phyloP scores from a whole-genome alignment of 805 yeast species.

The Saturnispora diversa region DNA sequence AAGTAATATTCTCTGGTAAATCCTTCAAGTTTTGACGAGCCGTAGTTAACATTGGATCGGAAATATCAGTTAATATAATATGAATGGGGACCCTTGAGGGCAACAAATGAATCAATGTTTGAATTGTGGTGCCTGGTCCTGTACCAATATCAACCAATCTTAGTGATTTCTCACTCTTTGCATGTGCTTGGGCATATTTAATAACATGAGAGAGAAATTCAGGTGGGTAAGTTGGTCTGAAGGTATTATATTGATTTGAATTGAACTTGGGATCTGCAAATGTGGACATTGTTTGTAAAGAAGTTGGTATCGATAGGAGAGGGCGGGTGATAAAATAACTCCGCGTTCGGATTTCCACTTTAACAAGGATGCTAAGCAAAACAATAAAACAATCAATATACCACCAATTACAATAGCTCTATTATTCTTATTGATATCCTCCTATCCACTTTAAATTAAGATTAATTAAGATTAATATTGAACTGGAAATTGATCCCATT shows the following conservation, averaged over 20 bases:
- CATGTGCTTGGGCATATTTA: conserved; percentile 16
- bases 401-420: too few relatives aligned
- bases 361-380: too few relatives aligned
- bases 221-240: conserved; percentile 62
- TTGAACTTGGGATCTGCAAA: conserved; percentile 47
- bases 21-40: conserved; percentile 25
- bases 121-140: conserved; percentile 47
- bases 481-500: too few relatives aligned
- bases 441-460: too few relatives aligned
- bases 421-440: too few relatives aligned
- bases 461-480: too few relatives aligned
- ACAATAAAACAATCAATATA: too few relatives aligned
- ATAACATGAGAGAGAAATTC: conserved; percentile 35
- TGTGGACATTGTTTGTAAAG: conserved; percentile 54
- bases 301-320: too few relatives aligned
- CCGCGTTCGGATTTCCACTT: too few relatives aligned
- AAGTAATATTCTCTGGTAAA: neutral
- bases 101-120: conserved; percentile 35
- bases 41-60: conserved; percentile 38
- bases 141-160: conserved; percentile 45
- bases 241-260: conserved; percentile 43
- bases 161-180: neutral
- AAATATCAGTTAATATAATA: conserved; percentile 41
- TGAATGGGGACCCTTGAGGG: conserved; percentile 15
- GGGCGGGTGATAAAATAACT: too few relatives aligned